phyloP scores from a whole-genome alignment of 208 protist species.

The Acanthamoeba healyi region DNA sequence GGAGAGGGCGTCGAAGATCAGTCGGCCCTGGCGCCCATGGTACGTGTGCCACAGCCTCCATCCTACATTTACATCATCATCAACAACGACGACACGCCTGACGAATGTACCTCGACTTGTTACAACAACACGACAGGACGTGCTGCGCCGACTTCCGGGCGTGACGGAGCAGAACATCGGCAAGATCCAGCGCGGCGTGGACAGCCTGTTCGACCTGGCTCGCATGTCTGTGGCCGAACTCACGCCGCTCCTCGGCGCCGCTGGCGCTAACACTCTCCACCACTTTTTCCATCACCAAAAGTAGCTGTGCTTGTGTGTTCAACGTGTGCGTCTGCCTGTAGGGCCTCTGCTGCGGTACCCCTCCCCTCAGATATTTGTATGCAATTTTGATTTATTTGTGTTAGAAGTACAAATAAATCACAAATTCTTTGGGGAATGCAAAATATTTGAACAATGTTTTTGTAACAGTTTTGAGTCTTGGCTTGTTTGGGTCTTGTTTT shows the following conservation, averaged over 20 bases:
- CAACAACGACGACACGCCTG: too few species aligned
- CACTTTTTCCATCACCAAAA: slow-evolving; percentile 44
- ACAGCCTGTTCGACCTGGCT: slow-evolving; percentile 54
- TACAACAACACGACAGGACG: slow-evolving; percentile 48
- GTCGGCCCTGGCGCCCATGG: background rate
- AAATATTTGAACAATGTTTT: too few species aligned
- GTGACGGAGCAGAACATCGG: slow-evolving; percentile 66
- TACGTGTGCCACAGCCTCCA: background rate
- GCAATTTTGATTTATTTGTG: too few species aligned
- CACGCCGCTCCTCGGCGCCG: background rate
- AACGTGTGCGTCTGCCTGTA: too few species aligned
- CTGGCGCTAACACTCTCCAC: background rate
- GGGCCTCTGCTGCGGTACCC: too few species aligned
- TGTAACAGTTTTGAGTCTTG: too few species aligned
- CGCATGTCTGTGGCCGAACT: slow-evolving; percentile 29
- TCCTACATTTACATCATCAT: background rate
- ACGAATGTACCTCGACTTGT: too few species aligned
- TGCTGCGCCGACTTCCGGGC: slow-evolving; percentile 45
- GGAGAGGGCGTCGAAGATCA: slow-evolving; percentile 44
- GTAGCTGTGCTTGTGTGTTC: too few species aligned
- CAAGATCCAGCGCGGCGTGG: slow-evolving; percentile 4
- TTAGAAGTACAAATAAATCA: too few species aligned
- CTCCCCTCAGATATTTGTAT: too few species aligned
- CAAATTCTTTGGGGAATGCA: too few species aligned
- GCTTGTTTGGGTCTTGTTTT: too few species aligned